A percentile compares a stretch with the other conserved stretches of the same genome.
Evolutionary conservation across 2,329 filamentous ascomycete genomes (phyloP).

Genomic region (Fusarium kyushuense): DNA sequence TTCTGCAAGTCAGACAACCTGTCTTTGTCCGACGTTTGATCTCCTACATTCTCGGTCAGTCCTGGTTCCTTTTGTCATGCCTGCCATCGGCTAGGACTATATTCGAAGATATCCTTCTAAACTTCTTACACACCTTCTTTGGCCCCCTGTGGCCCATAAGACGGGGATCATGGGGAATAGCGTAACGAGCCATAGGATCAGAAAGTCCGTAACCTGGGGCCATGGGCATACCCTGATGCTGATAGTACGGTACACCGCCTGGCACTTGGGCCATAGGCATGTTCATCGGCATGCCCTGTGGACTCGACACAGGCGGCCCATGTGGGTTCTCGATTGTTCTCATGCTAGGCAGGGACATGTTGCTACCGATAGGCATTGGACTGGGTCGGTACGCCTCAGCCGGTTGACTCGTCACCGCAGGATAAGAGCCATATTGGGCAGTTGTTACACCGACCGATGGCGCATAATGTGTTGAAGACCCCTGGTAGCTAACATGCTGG

Average conservation of each 20-base stretch:
- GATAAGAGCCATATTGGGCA: constrained; percentile 51
- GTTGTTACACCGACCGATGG: constrained; percentile 41
- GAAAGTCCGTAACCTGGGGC: constrained; percentile 57
- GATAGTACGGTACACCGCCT: constrained; percentile 58
- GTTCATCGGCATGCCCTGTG: constrained; percentile 55
- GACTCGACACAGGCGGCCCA: constrained; percentile 49
- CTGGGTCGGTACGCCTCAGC: constrained; percentile 50
- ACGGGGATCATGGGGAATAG: constrained; percentile 63
- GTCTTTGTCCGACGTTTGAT: constrained; percentile 74
- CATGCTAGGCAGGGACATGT: constrained; percentile 57
- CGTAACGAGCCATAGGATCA: constrained; percentile 60
- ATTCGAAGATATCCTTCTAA: background rate
- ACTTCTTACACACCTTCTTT: constrained; percentile 65
- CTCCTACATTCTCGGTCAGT: constrained; percentile 58
- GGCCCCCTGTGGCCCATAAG: constrained; percentile 63
- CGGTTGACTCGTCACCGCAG: constrained; percentile 46
- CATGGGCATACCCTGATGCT: constrained; percentile 53
- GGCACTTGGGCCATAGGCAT: constrained; percentile 48
- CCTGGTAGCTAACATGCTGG: constrained; percentile 48
- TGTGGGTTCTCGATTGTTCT: constrained; percentile 54
- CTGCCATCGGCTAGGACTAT: background rate
- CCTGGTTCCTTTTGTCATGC: constrained; percentile 20
- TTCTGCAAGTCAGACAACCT: constrained; percentile 72
- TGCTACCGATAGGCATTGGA: constrained; percentile 47
- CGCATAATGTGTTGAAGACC: constrained; percentile 44